Percentiles rank a stretch among this genome's conserved stretches.
Evolutionary conservation across 202 grass and related monocot genomes (phyloP).

Genomic region (Musa balbisiana): DNA sequence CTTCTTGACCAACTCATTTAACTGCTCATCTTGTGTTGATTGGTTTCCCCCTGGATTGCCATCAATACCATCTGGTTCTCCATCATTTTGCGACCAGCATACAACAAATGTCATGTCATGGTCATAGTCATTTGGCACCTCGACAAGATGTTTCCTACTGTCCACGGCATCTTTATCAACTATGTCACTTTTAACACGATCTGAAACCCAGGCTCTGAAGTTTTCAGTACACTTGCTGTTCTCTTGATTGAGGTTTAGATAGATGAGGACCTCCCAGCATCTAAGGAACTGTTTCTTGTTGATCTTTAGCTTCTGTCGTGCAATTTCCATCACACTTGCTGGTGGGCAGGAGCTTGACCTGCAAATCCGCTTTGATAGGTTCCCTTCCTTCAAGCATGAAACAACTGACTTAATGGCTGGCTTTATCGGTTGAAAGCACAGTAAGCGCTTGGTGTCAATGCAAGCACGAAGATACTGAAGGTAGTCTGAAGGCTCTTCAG

Average conservation of each 20-base stretch:
- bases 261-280: constrained; percentile 85
- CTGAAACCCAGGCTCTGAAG: constrained; percentile 68
- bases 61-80: constrained; percentile 26
- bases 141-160: constrained; percentile 51
- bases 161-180: constrained; percentile 36
- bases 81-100: constrained; percentile 39
- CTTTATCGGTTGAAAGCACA: constrained; percentile 53
- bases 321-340: constrained; percentile 34
- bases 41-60: constrained; percentile 42
- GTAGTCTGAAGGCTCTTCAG: constrained; percentile 91
- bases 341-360: constrained; percentile 46
- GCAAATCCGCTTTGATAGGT: constrained; percentile 50
- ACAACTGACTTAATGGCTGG: constrained; percentile 35
- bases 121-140: constrained; percentile 44
- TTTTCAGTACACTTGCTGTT: constrained; percentile 53
- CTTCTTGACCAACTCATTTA: constrained; percentile 60
- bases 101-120: constrained; percentile 60
- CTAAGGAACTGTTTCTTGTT: constrained; percentile 78
- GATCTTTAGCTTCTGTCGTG: constrained; percentile 64
- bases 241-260: constrained; percentile 53
- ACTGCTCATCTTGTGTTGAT: constrained; percentile 55
- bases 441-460: constrained; percentile 68
- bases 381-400: constrained; percentile 49
- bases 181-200: constrained; percentile 58
- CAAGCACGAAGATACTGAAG: constrained; percentile 73